These are phyloP conservation scores for Moniliella sp. DNA, from an alignment of 1,284 basidiomycete species.

Conservation along the genomic window DNA sequence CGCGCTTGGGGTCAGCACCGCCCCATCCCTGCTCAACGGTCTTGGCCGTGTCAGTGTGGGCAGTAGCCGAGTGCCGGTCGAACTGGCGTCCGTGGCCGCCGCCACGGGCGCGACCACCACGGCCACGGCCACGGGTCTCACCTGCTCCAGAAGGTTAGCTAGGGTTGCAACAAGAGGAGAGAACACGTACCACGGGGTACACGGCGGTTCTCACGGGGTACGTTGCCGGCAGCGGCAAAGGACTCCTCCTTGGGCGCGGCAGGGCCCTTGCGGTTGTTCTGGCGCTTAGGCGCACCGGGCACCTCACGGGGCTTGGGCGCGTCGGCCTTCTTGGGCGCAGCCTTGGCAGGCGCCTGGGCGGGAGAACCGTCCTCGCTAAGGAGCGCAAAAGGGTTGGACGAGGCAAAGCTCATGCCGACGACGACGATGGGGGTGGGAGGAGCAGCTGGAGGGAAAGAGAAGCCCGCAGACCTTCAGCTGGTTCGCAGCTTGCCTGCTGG, in stretches of 20 bases:
- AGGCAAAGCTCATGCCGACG: conserved; percentile 29
- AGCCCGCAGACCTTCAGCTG: neutral
- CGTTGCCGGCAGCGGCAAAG: neutral
- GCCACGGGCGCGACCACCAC: conserved; percentile 32
- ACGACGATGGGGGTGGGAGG: neutral
- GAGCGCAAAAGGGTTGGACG: conserved; percentile 32
- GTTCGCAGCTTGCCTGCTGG: neutral
- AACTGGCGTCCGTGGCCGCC: conserved; percentile 48
- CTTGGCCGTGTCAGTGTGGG: conserved; percentile 67
- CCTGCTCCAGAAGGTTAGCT: neutral
- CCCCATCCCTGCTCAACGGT: conserved; percentile 78
- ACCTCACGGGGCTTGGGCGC: neutral
- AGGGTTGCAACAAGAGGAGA: neutral
- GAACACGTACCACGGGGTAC: conserved; percentile 1
- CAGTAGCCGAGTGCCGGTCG: conserved; percentile 62
- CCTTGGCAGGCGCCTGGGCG: conserved; percentile 8
- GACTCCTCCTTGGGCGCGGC: neutral
- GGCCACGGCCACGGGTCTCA: conserved; percentile 45
- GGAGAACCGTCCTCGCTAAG: conserved; percentile 20
- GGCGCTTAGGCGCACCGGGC: conserved; percentile 1
- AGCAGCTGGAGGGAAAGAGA: neutral
- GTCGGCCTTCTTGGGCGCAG: conserved; percentile 5
- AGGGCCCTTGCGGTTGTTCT: neutral
- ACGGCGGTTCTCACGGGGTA: neutral
- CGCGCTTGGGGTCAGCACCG: conserved; percentile 56